phyloP scores from a whole-genome alignment of 2,329 filamentous ascomycete genomes.

The Aspergillus latus region DNA sequence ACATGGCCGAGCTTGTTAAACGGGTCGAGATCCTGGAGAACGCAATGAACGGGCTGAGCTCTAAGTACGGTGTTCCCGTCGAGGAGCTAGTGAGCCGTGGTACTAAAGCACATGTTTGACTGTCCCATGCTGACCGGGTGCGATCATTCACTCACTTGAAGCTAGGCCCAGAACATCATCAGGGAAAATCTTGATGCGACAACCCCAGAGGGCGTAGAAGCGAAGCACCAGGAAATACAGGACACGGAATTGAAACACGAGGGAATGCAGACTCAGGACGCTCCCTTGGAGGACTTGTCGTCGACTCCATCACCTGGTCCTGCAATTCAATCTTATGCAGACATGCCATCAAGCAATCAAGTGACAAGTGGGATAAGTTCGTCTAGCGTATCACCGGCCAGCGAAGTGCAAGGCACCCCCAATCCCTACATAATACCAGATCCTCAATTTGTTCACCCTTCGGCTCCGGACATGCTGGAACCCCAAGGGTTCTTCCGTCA shows the following conservation, averaged over 20 bases:
- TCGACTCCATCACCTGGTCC: not conserved
- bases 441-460: not conserved
- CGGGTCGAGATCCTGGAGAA: not conserved
- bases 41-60: not conserved
- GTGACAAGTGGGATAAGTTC: not conserved
- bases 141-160: not conserved
- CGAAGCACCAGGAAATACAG: not conserved
- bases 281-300: not conserved
- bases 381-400: too few relatives aligned
- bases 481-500: not conserved
- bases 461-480: not conserved
- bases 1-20: not conserved
- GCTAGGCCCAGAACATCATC: not conserved
- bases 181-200: not conserved
- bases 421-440: not conserved
- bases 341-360: not conserved
- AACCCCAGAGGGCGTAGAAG: too few relatives aligned
- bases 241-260: not conserved
- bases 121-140: not conserved
- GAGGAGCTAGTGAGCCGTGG: not conserved
- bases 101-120: not conserved
- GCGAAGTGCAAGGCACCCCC: not conserved
- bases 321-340: not conserved
- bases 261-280: not conserved
- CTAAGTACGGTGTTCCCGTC: not conserved